A percentile compares a stretch with the other conserved stretches of the same genome.
phyloP scores from a whole-genome alignment of 768 basidiomycete species.

The Lactarius trivialis region DNA sequence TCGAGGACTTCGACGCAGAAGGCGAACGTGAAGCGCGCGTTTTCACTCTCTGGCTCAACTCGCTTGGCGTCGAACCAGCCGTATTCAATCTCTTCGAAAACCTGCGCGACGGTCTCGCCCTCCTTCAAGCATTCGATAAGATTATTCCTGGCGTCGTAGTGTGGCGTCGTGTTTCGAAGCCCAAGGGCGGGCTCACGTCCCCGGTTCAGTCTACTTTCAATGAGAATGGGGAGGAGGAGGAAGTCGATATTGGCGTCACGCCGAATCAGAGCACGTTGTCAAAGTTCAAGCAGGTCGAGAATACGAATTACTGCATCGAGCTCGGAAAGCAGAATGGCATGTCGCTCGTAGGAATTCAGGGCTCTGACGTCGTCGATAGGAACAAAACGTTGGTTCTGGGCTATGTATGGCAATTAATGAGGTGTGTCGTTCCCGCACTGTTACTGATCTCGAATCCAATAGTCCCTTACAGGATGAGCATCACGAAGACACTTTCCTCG shows the following conservation, averaged over 20 bases:
- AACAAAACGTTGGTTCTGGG: slow-evolving; percentile 88
- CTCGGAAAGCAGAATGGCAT: slow-evolving; percentile 89
- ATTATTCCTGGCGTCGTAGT: slow-evolving; percentile 86
- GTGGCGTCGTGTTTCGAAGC: slow-evolving; percentile 95
- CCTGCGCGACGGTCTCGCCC: slow-evolving; percentile 82
- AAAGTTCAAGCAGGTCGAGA: slow-evolving; percentile 96
- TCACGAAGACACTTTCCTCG: slow-evolving; percentile 79
- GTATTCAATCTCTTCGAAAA: slow-evolving; percentile 98
- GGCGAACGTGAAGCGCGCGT: slow-evolving; percentile 97
- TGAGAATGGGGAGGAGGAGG: slow-evolving; percentile 57
- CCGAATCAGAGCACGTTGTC: slow-evolving; percentile 82
- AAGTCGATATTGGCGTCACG: slow-evolving; percentile 75
- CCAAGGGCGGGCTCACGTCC: slow-evolving; percentile 56
- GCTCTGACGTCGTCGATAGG: slow-evolving; percentile 96
- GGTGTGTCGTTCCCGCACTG: slow-evolving; percentile 40
- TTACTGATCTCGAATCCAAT: not conserved
- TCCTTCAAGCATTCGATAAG: slow-evolving; percentile 96
- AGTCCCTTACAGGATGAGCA: slow-evolving; percentile 55
- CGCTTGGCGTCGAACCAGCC: slow-evolving; percentile 90
- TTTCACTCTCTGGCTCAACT: slow-evolving; percentile 98
- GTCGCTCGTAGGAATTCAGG: slow-evolving; percentile 96
- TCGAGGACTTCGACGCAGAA: slow-evolving; percentile 98
- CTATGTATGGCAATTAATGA: slow-evolving; percentile 97
- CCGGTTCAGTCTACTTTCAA: slow-evolving; percentile 25
- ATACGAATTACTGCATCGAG: slow-evolving; percentile 94